A percentile compares a stretch with the other conserved stretches of the same genome.
These are phyloP conservation scores for Cutaneotrichosporon sp. DNA, from an alignment of 1,284 basidiomycete species.

Conservation along the genomic window DNA sequence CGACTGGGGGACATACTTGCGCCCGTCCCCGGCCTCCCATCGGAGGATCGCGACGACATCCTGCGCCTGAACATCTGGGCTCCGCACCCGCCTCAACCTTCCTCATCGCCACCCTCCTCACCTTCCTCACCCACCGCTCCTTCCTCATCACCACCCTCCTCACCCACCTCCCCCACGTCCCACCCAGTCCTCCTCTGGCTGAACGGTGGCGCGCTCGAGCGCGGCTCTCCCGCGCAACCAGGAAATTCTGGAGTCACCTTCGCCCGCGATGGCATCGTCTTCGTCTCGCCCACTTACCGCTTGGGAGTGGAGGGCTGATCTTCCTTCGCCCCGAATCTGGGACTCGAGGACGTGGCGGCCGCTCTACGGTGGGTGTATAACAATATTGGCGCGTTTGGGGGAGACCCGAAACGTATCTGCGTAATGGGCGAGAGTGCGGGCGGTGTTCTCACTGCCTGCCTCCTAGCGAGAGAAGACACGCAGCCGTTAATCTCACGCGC, in stretches of 20 bases:
- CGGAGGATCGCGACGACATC: constrained; percentile 48
- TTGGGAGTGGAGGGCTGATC: constrained; percentile 56
- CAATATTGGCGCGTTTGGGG: constrained; percentile 56
- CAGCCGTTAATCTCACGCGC: background rate
- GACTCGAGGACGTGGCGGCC: constrained; percentile 54
- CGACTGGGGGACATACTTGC: background rate
- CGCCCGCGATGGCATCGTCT: constrained; percentile 35
- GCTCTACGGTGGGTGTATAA: constrained; percentile 57
- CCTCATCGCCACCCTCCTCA: constrained; percentile 34
- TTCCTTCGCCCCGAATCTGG: constrained; percentile 49
- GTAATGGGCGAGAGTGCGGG: constrained; percentile 52
- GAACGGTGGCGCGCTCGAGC: constrained; percentile 29
- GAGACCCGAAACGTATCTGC: constrained; percentile 53
- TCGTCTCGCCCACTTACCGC: constrained; percentile 55
- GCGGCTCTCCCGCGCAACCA: background rate
- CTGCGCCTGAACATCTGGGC: constrained; percentile 52
- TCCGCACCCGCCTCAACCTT: constrained; percentile 14
- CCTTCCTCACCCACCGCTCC: constrained; percentile 22
- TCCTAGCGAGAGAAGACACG: background rate
- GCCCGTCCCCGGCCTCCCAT: background rate
- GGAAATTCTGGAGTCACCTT: constrained; percentile 1
- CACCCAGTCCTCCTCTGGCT: constrained; percentile 23
- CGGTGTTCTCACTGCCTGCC: background rate
- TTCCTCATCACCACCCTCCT: constrained; percentile 14
- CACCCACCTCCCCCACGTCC: background rate